phyloP scores from a whole-genome alignment of 768 basidiomycete species.

The Tylopilus intermedius region DNA sequence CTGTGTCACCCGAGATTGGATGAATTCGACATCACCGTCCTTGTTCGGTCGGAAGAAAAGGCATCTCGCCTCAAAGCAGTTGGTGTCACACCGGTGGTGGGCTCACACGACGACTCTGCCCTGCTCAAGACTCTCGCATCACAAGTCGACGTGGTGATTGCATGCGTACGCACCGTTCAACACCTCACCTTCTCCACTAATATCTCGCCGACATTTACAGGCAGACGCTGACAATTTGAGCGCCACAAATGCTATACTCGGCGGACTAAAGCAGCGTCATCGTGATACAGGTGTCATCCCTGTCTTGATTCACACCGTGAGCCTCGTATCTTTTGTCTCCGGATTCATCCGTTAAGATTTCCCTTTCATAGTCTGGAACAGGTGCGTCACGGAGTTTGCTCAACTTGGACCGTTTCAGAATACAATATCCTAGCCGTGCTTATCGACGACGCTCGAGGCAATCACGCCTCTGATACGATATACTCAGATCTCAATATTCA shows the following conservation, averaged over 20 bases:
- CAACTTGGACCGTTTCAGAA: background rate
- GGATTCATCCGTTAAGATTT: slow-evolving; percentile 11
- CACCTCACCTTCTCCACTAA: background rate
- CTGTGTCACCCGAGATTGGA: slow-evolving; percentile 40
- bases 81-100: slow-evolving; percentile 26
- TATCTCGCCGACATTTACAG: slow-evolving; percentile 11
- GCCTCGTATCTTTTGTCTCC: slow-evolving; percentile 13
- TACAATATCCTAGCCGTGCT: slow-evolving; percentile 11
- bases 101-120: slow-evolving; percentile 38
- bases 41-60: slow-evolving; percentile 43
- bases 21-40: slow-evolving; percentile 40
- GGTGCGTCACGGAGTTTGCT: slow-evolving; percentile 24
- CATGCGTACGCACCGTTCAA: slow-evolving; percentile 27
- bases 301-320: slow-evolving; percentile 56
- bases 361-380: slow-evolving; percentile 41
- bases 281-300: slow-evolving; percentile 37
- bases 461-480: slow-evolving; percentile 33
- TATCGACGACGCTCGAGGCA: slow-evolving; percentile 35
- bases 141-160: slow-evolving; percentile 39
- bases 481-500: slow-evolving; percentile 48
- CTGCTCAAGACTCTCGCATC: slow-evolving; percentile 40
- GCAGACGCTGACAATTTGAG: slow-evolving; percentile 42
- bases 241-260: slow-evolving; percentile 41
- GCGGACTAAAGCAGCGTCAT: slow-evolving; percentile 44
- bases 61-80: slow-evolving; percentile 14